Conservation (phyloP, 2,329 filamentous ascomycete species). For the Coleophoma eucalyptorum region DNA sequence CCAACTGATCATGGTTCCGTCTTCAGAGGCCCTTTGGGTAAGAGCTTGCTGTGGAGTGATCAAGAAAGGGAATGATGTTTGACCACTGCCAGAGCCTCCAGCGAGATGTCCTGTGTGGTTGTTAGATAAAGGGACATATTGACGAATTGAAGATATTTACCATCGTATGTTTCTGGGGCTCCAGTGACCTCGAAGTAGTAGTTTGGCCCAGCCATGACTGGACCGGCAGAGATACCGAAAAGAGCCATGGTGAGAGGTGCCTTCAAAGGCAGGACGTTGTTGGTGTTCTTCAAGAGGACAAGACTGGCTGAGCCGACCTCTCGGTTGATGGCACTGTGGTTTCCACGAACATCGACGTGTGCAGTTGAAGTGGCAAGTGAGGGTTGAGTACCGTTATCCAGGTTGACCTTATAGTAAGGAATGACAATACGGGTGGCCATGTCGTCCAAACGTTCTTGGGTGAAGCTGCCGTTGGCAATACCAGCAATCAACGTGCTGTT, state of each 20-base stretch:
- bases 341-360: conserved; percentile 71
- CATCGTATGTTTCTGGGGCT: not conserved
- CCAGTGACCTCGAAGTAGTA: not conserved
- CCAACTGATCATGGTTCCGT: conserved; percentile 51
- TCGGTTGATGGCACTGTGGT: conserved; percentile 70
- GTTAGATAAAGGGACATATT: too few species aligned
- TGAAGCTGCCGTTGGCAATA: conserved; percentile 76
- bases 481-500: conserved; percentile 68
- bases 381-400: conserved; percentile 34
- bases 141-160: too few species aligned
- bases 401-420: conserved; percentile 60
- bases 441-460: conserved; percentile 81
- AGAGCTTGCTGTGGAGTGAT: conserved; percentile 71
- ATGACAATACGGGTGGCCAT: conserved; percentile 81
- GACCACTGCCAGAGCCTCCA: conserved; percentile 31
- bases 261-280: conserved; percentile 68
- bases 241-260: conserved; percentile 70
- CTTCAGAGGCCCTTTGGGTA: conserved; percentile 53
- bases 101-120: conserved; percentile 13
- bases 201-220: conserved; percentile 12
- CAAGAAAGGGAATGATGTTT: conserved; percentile 67
- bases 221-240: conserved; percentile 77
- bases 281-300: conserved; percentile 80
- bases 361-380: conserved; percentile 83
- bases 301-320: conserved; percentile 75